Evolutionary conservation across 176 grass and related monocot genomes (phyloP), one percentile per base, ranked within the genome.

Genomic region (Cymbopogon citratus): DNA sequence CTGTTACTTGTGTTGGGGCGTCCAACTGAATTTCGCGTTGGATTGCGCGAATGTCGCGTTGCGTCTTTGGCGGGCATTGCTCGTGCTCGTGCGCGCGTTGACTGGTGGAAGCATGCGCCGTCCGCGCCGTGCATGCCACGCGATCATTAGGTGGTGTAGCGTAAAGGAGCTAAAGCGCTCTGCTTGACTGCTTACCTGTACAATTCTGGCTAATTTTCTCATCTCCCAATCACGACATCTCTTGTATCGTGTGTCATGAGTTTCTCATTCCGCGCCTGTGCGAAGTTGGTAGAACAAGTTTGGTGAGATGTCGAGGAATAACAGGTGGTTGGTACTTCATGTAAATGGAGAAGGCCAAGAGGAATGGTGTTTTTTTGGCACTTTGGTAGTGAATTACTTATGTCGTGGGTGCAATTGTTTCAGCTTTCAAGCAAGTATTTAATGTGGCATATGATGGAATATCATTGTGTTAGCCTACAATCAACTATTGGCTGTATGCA

Each of bases 251-350:
- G 12, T 14, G 21, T 66, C 66, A 59, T 72, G 34, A 57, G 25
- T 35, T 64, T 59, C 14, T 59, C 66, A 36, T 81, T 82, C 8
- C 3, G 16, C 52, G 9, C 68, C 28, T 26, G 9, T 66, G 48
- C 38, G 45, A 23, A 40, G 18, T 56, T 80, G 64, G n/a, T 56
- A 65, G 63, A 54, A 25, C 38, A 13, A 36, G 64, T 86, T 86
- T 5, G 83, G 73, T 86, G 73, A 46, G 64, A 66, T 73, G 82
- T 81, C 33, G 15, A 57, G 70, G 70, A 72, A 65, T 81, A 56
- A 28, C 14, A 7, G 10, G 71, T 76, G 19, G 77, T 77, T 64
- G 28, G 73, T 75, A 51, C 39, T 63, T 18, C 43, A 28, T 63
- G 51, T 77, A 28, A 24, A 49, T 29, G 79, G 23, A 41, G 23